Evolutionary conservation across 2,329 filamentous ascomycete species (phyloP), one percentile per base, ranked within the genome.

Genomic region (Exophiala dermatitidis): DNA sequence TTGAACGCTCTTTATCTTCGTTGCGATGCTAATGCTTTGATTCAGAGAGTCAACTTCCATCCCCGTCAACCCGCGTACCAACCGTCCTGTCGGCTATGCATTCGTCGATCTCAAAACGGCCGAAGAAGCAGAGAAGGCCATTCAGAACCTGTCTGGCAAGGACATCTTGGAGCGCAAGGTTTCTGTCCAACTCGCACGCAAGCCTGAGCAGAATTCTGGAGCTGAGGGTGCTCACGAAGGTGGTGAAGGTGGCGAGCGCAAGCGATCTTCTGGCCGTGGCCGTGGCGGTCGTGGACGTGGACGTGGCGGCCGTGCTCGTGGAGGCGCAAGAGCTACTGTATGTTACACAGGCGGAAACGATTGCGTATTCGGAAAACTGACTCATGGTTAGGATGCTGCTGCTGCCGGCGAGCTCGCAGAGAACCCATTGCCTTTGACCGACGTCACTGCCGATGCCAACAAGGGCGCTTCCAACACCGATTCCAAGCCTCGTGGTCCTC

Each of bases 131-230:
- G 88, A 96, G 76, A 88, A 90, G 72, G 93, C 93, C 69, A 97
- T 98, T 67, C 79, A 82, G 66, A 89, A 95, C 76, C 86, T 98
- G 63, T 96, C 93, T 67, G 91, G 91, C 74, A 90, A 96, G 80
- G 90, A 94, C 77, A 93, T 98, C 67, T 84, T 97, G 56, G 90
- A 96, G 75, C 91, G 93, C 74, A 97, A 97, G 85, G 93, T 97
- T 69, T 97, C 90, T 43, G 93, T 98, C 64, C 93, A 98, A 79
- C 86, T 96, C 68, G 93, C 93, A 68, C 91, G 91, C 77, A 97
- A 95, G 81, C 91, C 91, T 56, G 91, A 97, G 78, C 80, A 85
- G 67, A 84, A 82, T 63, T 86, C 90, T 73, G 88, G 87, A 79
- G 68, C 74, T 44, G 88, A 90, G 67, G 81, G 81, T 69, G 77